Evolutionary conservation across 1,284 basidiomycete species (phyloP), one percentile per base, ranked within the genome.

Genomic region (Singerocomus inundabilis): DNA sequence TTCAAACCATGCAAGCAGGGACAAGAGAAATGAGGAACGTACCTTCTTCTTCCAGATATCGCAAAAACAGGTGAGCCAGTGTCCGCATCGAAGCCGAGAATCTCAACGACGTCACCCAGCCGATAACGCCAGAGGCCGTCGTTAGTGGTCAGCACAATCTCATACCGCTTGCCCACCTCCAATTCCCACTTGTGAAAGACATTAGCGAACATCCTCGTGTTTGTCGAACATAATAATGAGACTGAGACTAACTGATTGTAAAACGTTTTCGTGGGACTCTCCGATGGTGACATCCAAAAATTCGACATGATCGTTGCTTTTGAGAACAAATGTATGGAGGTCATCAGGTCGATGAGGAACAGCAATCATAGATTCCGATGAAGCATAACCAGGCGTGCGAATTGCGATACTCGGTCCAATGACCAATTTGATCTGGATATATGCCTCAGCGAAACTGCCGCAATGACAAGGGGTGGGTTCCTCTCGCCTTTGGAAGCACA

Each of bases 121-220:
- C 31, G 32, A 33, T 53, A 57, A 32, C 48, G 44, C 51, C 55
- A 57, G 26, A 56, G n/a, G n/a, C 55, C 55, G 8, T 49, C 34
- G 15, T 25, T 26, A 18, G 53, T 58, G 3, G 56, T 57, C 26
- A 48, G 16, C n/a, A 57, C 42, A 5, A 47, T 18, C 28, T 56
- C 42, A 28, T 56, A 56, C 18, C 28, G 28, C 21, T n/a, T n/a
- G n/a, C n/a, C n/a, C n/a, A n/a, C n/a, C n/a, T n/a, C n/a, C n/a
- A n/a, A n/a, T n/a, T n/a, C 50, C 47, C 51, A 57, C 54, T 57
- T 34, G 4, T n/a, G 25, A 39, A 39, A n/a, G 7, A 26, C 4
- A 12, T 7, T n/a, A 26, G 12, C 6, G n/a, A 39, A 26, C 10
- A 5, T 16, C 24, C n/a, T 4, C 16, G n/a, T 6, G 16, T 16